Conservation (phyloP, 2,329 filamentous ascomycete species). For the Domatiomyces catenatus region DNA sequence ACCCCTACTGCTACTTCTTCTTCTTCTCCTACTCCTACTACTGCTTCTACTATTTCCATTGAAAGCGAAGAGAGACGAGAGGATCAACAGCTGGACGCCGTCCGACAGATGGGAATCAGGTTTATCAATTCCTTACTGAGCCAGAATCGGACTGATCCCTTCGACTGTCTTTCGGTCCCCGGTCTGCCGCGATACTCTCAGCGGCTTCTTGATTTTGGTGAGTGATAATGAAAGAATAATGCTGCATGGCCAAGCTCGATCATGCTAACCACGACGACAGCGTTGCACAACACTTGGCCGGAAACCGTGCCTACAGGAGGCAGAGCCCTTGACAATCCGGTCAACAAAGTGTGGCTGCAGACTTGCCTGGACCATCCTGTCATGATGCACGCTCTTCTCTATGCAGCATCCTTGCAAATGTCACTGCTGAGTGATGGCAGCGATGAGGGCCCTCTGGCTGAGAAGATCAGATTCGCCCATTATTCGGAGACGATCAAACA, state of each 20-base stretch:
- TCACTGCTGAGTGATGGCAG: slow-evolving; percentile 3
- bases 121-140: slow-evolving; percentile 1
- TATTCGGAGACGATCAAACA: slow-evolving; percentile 10
- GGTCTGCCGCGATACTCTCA: neutral
- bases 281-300: slow-evolving; percentile 9
- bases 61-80: slow-evolving; percentile 1
- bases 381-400: slow-evolving; percentile 11
- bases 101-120: neutral
- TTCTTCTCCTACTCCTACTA: neutral
- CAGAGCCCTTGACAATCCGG: slow-evolving; percentile 4
- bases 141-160: slow-evolving; percentile 8
- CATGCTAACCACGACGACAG: slow-evolving; percentile 1
- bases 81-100: neutral
- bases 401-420: slow-evolving; percentile 10
- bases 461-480: slow-evolving; percentile 6
- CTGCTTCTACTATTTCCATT: neutral
- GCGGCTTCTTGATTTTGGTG: neutral
- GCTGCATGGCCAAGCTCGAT: neutral
- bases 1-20: too few relatives aligned
- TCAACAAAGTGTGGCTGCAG: slow-evolving; percentile 10
- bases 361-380: slow-evolving; percentile 10
- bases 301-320: slow-evolving; percentile 5
- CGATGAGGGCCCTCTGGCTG: slow-evolving; percentile 6
- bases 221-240: neutral
- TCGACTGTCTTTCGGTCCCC: slow-evolving; percentile 1